Conservation (phyloP, 1,284 basidiomycete species). For the Marasmius oreades region DNA sequence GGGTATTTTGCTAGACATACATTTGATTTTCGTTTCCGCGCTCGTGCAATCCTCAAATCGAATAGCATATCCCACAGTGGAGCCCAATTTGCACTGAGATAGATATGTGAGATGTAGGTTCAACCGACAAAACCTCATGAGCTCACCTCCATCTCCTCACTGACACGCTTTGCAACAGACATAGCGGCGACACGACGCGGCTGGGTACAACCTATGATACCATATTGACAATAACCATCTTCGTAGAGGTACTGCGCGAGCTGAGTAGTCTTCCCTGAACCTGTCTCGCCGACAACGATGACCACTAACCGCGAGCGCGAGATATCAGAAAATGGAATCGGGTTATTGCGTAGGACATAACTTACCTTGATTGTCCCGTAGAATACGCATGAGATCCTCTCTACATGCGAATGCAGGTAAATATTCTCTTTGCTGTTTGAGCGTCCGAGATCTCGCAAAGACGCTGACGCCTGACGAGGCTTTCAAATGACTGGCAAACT, state of each 20-base stretch:
- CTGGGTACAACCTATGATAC: conserved; percentile 94
- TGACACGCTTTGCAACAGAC: conserved; percentile 98
- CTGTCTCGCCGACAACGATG: conserved; percentile 94
- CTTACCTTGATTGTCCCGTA: conserved; percentile 93
- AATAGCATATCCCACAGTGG: conserved; percentile 92
- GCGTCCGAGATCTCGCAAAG: conserved; percentile 80
- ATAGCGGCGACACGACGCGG: conserved; percentile 97
- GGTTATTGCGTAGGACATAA: neutral
- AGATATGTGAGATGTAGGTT: neutral
- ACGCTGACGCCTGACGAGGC: conserved; percentile 73
- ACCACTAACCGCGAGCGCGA: conserved; percentile 51
- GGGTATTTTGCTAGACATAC: conserved; percentile 40
- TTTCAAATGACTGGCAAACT: conserved; percentile 93
- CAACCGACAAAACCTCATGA: neutral
- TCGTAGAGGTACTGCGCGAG: conserved; percentile 91
- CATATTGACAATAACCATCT: conserved; percentile 88
- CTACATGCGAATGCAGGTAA: conserved; percentile 97
- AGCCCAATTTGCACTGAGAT: conserved; percentile 79
- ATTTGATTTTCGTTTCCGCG: conserved; percentile 92
- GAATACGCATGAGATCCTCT: conserved; percentile 86
- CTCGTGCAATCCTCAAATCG: conserved; percentile 97
- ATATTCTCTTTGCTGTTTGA: conserved; percentile 96
- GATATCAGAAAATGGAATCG: neutral
- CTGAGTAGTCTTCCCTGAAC: conserved; percentile 95
- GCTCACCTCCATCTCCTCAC: conserved; percentile 86